Conservation (phyloP, 1,139 yeast genomes). For the Debaryomyces singareniensis region DNA sequence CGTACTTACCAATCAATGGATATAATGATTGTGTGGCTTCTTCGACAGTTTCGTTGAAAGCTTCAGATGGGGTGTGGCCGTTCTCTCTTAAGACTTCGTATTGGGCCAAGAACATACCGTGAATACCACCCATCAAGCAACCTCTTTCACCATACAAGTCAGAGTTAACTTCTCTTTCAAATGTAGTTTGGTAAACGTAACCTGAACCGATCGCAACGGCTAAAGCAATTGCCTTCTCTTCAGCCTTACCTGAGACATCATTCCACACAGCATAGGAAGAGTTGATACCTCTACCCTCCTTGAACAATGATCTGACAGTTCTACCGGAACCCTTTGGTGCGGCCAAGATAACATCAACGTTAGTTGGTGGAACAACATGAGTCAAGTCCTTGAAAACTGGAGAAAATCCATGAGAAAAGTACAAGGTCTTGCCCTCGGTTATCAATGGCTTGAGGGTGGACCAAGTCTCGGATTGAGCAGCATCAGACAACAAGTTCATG, state of each 20-base stretch:
- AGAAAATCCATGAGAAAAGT: constrained; percentile 99
- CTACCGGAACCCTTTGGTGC: constrained; percentile 99
- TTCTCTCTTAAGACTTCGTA: constrained; percentile 99
- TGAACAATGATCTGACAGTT: constrained; percentile 97
- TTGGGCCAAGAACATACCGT: constrained; percentile 99
- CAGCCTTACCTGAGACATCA: constrained; percentile 98
- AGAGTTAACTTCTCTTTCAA: constrained; percentile 98
- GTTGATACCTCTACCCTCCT: constrained; percentile 99
- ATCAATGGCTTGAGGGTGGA: constrained; percentile 74
- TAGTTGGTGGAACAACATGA: constrained; percentile 89
- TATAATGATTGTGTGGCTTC: constrained; percentile 99
- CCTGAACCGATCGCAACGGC: constrained; percentile 99
- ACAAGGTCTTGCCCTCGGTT: constrained; percentile 95
- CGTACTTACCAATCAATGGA: constrained; percentile 98
- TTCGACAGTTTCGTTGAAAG: constrained; percentile 99
- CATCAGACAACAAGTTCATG: constrained; percentile 98
- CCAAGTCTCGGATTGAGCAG: constrained; percentile 99
- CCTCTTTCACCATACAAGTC: constrained; percentile 99
- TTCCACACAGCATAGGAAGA: constrained; percentile 99
- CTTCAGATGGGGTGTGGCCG: constrained; percentile 99
- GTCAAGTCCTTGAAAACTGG: constrained; percentile 98
- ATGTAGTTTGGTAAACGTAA: constrained; percentile 98
- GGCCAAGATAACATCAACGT: constrained; percentile 94
- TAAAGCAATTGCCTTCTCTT: constrained; percentile 96
- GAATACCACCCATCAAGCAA: constrained; percentile 99